These are phyloP conservation scores for Heliosperma pusillum DNA, from an alignment of 148 eudicot genomes.

Conservation along the genomic window DNA sequence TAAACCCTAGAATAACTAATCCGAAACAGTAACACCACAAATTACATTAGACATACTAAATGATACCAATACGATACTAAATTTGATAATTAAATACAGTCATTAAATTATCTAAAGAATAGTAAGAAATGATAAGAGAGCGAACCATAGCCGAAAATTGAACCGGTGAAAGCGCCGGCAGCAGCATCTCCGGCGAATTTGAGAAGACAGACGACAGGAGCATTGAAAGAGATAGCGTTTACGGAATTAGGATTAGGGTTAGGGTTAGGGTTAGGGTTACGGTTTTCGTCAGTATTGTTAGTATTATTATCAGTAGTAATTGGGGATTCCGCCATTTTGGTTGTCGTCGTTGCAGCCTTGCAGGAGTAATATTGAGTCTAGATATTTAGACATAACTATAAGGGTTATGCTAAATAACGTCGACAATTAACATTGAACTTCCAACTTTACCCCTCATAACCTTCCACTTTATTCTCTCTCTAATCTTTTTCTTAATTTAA, in stretches of 20 bases:
- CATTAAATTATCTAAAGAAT: no score
- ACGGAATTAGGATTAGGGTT: slow-evolving; percentile 25
- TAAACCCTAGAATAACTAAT: neutral
- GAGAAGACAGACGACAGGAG: slow-evolving; percentile 62
- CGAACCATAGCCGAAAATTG: slow-evolving; percentile 77
- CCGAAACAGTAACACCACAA: no score
- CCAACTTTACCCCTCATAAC: no score
- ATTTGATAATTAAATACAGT: neutral
- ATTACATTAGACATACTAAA: no score
- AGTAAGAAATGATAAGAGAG: neutral
- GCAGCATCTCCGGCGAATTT: slow-evolving; percentile 67
- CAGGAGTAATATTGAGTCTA: neutral
- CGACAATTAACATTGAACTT: no score
- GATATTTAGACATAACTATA: no score
- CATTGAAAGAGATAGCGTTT: slow-evolving; percentile 12
- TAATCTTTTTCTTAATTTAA: no score
- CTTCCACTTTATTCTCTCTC: no score
- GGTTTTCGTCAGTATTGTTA: slow-evolving; percentile 27
- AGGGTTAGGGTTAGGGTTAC: slow-evolving; percentile 41
- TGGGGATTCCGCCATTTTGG: slow-evolving; percentile 26
- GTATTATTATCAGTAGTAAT: slow-evolving; percentile 31
- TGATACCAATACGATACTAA: neutral
- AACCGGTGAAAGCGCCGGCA: slow-evolving; percentile 77
- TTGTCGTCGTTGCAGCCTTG: neutral
- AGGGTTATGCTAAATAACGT: no score